phyloP scores from a whole-genome alignment of 495 filamentous ascomycete genomes.

The Aspergillus haitiensis region DNA sequence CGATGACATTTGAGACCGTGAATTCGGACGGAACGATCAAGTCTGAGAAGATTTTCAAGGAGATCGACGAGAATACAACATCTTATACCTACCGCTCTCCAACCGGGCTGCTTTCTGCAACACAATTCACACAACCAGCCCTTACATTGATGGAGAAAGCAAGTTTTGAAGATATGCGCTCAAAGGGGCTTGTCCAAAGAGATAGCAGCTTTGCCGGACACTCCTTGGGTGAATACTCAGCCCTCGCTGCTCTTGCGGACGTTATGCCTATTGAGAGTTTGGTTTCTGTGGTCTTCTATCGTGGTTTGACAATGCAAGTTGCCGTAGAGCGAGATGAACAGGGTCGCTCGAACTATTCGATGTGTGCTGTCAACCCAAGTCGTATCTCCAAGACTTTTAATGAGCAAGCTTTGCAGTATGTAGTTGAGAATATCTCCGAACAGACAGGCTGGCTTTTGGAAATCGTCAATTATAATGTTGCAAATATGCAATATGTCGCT shows the following conservation, averaged over 20 bases:
- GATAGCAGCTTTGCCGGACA: conserved; percentile 98
- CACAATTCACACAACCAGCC: conserved; percentile 97
- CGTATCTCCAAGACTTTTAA: conserved; percentile 97
- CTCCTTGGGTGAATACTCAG: conserved; percentile 97
- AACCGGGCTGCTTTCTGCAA: conserved; percentile 92
- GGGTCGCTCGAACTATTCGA: conserved; percentile 94
- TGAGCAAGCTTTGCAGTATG: conserved; percentile 91
- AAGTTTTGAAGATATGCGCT: conserved; percentile 97
- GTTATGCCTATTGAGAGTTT: conserved; percentile 99
- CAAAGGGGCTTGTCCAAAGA: conserved; percentile 91
- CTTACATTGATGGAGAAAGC: conserved; percentile 99
- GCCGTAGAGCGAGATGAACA: conserved; percentile 93
- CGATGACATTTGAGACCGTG: conserved; percentile 98
- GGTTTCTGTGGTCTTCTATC: conserved; percentile 98
- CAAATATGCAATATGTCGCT: conserved; percentile 98
- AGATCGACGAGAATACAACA: conserved; percentile 83
- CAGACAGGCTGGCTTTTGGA: conserved; percentile 93
- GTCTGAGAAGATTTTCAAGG: conserved; percentile 99
- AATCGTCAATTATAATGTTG: conserved; percentile 99
- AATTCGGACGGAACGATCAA: conserved; percentile 86
- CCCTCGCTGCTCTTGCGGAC: conserved; percentile 91
- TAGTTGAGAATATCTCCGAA: conserved; percentile 88
- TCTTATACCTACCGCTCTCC: conserved; percentile 97
- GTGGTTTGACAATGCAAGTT: conserved; percentile 98
- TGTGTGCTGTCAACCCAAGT: conserved; percentile 98